Evolutionary conservation across 164 flowering plant genomes (phyloP), one percentile per base, ranked within the genome.

Genomic region (Vitis labrusca): DNA sequence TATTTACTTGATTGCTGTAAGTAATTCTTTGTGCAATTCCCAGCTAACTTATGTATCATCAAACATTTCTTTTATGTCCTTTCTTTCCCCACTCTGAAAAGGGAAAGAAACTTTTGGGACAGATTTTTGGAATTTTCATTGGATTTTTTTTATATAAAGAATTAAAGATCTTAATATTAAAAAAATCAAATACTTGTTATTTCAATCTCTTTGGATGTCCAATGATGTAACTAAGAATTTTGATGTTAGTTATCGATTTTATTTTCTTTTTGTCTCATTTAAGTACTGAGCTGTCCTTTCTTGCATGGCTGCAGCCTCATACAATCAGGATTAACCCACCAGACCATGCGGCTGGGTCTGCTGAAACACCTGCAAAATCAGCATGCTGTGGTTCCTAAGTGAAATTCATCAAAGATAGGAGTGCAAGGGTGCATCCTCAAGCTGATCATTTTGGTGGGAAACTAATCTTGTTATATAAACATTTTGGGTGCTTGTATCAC

Each of bases 321-420:
- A 73, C 96, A 37, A 84, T 92, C 68, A 86, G 71, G 81, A 90
- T 92, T 61, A 89, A 84, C 74, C 87, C 78, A 76, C 73, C 84
- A 10, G 93, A 89, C 73, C 88, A 83, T 72, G 78, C 80, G 32
- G 82, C 77, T 3, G 90, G 87, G n/a, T 77, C 84, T 64, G 74
- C 82, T 53, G 86, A 85, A 80, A 79, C 86, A 60, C 73, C 94
- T 5, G 85, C 76, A 70, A 88, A 71, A 71, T 89, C 98, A 17
- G 82, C 86, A 54, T 92, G 98, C 83, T 89, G 96, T 66, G 93
- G 91, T 73, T 86, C 88, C 66, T 88, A 79, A 81, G 63, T 47
- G 15, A 51, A 5, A 0, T 44, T 0, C 49, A 16, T 16, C 23
- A 49, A 59, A 44, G 47, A 50, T 62, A 44, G 51, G 62, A 50